These are phyloP conservation scores for Schizonepeta tenuifolia DNA, from an alignment of 257 asterid species.

Conservation along the genomic window DNA sequence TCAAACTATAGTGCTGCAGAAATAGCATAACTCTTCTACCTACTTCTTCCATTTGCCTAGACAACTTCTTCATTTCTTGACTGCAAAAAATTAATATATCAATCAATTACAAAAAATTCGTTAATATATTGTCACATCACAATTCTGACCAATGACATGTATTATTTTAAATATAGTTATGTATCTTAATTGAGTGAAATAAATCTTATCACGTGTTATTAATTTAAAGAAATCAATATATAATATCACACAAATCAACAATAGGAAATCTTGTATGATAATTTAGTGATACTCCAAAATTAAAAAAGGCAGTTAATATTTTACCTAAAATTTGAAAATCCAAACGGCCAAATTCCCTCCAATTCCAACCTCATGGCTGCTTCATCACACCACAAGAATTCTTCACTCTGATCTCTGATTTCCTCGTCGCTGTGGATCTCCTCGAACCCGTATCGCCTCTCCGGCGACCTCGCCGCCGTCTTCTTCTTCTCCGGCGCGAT, in stretches of 20 bases:
- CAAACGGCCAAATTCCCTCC: slow-evolving; percentile 86
- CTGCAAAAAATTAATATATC: slow-evolving; percentile 40
- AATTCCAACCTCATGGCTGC: slow-evolving; percentile 50
- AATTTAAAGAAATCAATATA: too few species aligned
- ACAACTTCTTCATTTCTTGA: slow-evolving; percentile 61
- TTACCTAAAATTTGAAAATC: slow-evolving; percentile 87
- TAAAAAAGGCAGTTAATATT: background rate
- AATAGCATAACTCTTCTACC: slow-evolving; percentile 48
- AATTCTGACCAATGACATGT: too few species aligned
- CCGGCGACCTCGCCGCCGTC: slow-evolving; percentile 51
- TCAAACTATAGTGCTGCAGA: slow-evolving; percentile 40
- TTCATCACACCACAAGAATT: slow-evolving; percentile 77
- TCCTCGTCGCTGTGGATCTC: slow-evolving; percentile 69
- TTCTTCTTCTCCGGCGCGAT: slow-evolving; percentile 59
- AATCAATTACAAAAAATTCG: background rate
- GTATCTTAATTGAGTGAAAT: too few species aligned
- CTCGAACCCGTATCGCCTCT: slow-evolving; percentile 73
- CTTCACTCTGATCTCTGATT: slow-evolving; percentile 51
- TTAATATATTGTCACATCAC: background rate
- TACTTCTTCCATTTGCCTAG: slow-evolving; percentile 44
- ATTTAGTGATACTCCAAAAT: too few species aligned
- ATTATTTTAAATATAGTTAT: too few species aligned
- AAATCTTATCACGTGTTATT: too few species aligned
- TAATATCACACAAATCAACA: too few species aligned
- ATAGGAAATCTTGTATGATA: too few species aligned